Base-by-base conservation (phyloP, 2,329 filamentous ascomycete species). In the Talaromyces atroroseus region DNA sequence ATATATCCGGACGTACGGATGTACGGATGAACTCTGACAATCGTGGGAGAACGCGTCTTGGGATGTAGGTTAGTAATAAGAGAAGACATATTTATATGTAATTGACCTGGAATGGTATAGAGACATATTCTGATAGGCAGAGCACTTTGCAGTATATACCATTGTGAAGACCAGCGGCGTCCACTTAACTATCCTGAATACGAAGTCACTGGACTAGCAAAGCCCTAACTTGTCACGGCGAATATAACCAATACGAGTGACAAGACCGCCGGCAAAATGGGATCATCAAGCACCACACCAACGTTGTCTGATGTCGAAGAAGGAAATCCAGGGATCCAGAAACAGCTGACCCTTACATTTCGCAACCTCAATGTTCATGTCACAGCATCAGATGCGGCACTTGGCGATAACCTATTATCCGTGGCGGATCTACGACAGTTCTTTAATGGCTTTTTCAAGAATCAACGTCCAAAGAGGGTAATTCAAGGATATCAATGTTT, bases 311-410 rank as follows among this genome's bases (percentile, higher is more conserved):
- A 49, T 21, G 44, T 42, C 14, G 52, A 49, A 34, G 14, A 3
- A 5, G 52, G 21, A 16, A 6, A 1, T 4, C n/a, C 21, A 8
- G 16, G 36, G 24, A 29, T 68, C 50, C 64, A 61, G 8, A 73
- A 74, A 54, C 60, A 64, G 34, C 52, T 73, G 32, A 73, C 70
- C 1, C 59, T 74, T 6, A 73, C 71, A 1, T 74, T 73, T 50
- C 64, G 69, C 4, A 58, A 68, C 57, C 48, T 74, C 10, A 72
- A 62, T 29, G 67, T 74, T 10, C 61, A 61, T 44, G 71, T 73
- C 1, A 68, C 65, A 4, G 69, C 70, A 12, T 67, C 69, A 2
- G 69, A 71, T 63, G 66, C 69, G 18, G 71, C 70, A 2, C 61
- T 71, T 32, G 70, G 71, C 23, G 64, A 64, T 14, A 73, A 70